Evolutionary conservation across 2,329 filamentous ascomycete species (phyloP).

Genomic region (Fusarium stilboides): DNA sequence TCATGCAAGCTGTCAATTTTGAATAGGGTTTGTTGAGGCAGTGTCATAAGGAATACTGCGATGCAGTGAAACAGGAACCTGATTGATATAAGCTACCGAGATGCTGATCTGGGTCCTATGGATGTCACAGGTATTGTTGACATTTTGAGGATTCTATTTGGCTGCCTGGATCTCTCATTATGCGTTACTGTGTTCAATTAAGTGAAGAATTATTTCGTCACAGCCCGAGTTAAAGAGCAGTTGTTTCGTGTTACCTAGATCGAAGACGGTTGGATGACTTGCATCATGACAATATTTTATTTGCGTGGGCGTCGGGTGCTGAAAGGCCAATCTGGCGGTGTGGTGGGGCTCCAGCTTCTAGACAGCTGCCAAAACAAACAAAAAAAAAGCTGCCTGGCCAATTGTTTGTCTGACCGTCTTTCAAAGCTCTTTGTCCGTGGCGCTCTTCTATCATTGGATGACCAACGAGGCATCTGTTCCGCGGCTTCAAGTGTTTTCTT

Average conservation of each 20-base stretch:
- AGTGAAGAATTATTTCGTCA: neutral
- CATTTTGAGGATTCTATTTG: no score
- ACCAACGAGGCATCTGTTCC: neutral
- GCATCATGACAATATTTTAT: constrained; percentile 18
- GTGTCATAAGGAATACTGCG: no score
- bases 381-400: constrained; percentile 3
- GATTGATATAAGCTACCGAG: no score
- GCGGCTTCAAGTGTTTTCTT: neutral
- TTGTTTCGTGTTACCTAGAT: neutral
- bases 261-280: constrained; percentile 1
- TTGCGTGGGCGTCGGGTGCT: constrained; percentile 2
- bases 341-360: constrained; percentile 21
- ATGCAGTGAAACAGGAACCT: no score
- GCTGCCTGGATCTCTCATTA: no score
- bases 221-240: neutral
- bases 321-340: constrained; percentile 29
- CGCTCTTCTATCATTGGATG: neutral
- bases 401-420: constrained; percentile 11
- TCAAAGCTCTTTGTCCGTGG: constrained; percentile 11
- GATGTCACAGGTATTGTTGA: no score
- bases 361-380: constrained; percentile 12
- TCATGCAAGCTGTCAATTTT: no score
- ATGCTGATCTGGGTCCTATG: no score
- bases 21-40: no score
- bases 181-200: no score